These are phyloP conservation scores for Glycine soja DNA, from an alignment of 306 rosid genomes.

Conservation along the genomic window DNA sequence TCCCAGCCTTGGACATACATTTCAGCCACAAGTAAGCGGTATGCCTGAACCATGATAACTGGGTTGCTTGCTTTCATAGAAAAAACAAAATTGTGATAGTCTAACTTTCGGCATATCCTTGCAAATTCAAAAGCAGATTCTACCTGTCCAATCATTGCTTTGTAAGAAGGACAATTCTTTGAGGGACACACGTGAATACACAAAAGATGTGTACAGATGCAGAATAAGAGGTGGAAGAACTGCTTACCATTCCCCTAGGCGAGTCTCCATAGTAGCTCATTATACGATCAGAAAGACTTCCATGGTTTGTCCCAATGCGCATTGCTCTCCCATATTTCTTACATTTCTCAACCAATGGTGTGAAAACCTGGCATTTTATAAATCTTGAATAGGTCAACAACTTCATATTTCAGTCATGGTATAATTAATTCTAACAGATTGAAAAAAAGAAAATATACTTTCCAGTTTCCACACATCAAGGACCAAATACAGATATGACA, in stretches of 20 bases:
- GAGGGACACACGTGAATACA: slow-evolving; percentile 33
- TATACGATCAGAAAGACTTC: slow-evolving; percentile 99
- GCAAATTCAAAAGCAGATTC: slow-evolving; percentile 99
- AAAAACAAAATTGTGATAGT: slow-evolving; percentile 89
- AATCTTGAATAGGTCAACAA: slow-evolving; percentile 37
- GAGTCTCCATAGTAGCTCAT: slow-evolving; percentile 99
- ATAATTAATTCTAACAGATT: slow-evolving; percentile 12
- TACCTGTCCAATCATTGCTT: slow-evolving; percentile 66
- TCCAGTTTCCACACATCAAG: not conserved
- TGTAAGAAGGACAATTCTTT: slow-evolving; percentile 32
- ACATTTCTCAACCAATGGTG: slow-evolving; percentile 96
- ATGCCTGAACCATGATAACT: slow-evolving; percentile 97
- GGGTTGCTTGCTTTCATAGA: slow-evolving; percentile 99
- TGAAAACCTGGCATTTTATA: slow-evolving; percentile 70
- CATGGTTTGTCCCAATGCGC: slow-evolving; percentile 99
- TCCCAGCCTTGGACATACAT: slow-evolving; percentile 99
- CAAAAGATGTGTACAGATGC: slow-evolving; percentile 32
- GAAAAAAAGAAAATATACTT: slow-evolving; percentile 14
- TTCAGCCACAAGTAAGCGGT: slow-evolving; percentile 94
- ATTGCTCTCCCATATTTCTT: slow-evolving; percentile 98
- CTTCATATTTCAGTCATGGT: slow-evolving; percentile 11
- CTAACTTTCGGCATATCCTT: slow-evolving; percentile 92
- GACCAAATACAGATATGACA: slow-evolving; percentile 14
- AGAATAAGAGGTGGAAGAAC: slow-evolving; percentile 40
- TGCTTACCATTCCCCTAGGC: slow-evolving; percentile 96